phyloP scores from a whole-genome alignment of 257 asterid genomes.

The Echium plantagineum region DNA sequence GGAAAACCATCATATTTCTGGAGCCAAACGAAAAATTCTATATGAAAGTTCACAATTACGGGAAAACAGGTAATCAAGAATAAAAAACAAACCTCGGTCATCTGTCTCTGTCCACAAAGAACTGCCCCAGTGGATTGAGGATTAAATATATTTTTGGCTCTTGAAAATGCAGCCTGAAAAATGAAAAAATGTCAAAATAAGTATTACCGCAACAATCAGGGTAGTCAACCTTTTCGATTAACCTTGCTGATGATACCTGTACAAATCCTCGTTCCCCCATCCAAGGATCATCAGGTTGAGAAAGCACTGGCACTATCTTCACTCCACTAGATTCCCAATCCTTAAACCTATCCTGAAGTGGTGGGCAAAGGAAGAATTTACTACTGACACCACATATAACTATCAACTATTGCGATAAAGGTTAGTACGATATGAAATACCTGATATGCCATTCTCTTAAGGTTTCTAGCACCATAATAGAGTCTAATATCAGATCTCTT shows the following conservation, averaged over 20 bases:
- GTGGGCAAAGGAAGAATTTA: conserved; percentile 3
- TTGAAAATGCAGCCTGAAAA: conserved; percentile 75
- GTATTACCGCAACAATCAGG: not conserved
- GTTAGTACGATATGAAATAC: conserved; percentile 21
- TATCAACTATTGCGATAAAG: not conserved
- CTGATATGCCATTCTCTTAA: conserved; percentile 80
- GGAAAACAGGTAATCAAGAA: not conserved
- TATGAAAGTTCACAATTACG: no score
- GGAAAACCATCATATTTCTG: not conserved
- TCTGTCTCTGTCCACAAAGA: conserved; percentile 82
- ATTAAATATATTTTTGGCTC: conserved; percentile 45
- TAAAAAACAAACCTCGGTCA: conserved; percentile 61
- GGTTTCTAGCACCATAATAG: conserved; percentile 91
- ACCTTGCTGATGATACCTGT: conserved; percentile 38
- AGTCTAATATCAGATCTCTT: conserved; percentile 74
- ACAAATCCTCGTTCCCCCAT: conserved; percentile 72
- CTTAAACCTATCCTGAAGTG: conserved; percentile 61
- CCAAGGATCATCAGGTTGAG: conserved; percentile 78
- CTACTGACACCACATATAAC: not conserved
- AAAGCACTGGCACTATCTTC: conserved; percentile 61
- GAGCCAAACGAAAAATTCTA: no score
- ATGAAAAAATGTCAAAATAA: conserved; percentile 10
- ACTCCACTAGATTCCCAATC: conserved; percentile 77
- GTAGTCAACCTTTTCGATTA: not conserved
- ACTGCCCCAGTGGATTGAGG: conserved; percentile 72